Base-by-base conservation (phyloP, 2,329 filamentous ascomycete genomes). In the Arthrinium puccinioides region DNA sequence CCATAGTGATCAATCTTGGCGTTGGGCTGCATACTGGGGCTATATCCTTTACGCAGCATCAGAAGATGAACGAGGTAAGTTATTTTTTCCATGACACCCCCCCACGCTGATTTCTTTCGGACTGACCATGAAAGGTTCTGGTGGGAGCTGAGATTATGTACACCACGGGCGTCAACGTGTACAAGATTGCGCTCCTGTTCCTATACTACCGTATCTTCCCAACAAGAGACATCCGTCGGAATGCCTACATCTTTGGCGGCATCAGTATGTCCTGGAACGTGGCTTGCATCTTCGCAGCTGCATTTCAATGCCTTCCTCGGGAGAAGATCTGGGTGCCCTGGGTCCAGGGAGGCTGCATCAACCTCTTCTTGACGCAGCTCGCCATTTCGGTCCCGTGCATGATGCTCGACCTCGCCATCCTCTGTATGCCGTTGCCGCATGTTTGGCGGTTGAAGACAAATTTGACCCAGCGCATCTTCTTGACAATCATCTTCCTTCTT, bases 371-470 rank as follows among this genome's bases (percentile, higher is more conserved):
- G 19, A 33, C 30, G 14, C 37, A 33, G 30, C 29, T 39, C 19
- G 21, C 23, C 24, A 33, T 39, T 19, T 26, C 21, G 9, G 31
- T 32, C 13, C 31, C 31, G 4, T 25, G 19, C 24, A 33, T 39
- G 18, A 9, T 39, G 21, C 30, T 33, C 24, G 37, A 39, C 21
- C 15, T 33, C 24, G 18, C 37, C 30, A 39, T 39, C 20, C 24
- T 39, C 6, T 34, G 30, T 13, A 24, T 39, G 10, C 37, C 37
- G n/a, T 26, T 39, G 37, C 37, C 30, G 11, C 31, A 33, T 31
- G 31, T 39, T 19, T 39, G 37, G 37, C 32, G 28, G 13, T 25
- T 39, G 14, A 39, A 39, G 24, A 39, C 37, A 15, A 33, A 39
- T 31, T 20, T 29, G 16, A 32, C 29, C 19, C 37, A 33, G 21